phyloP scores from a whole-genome alignment of 208 protist species.

The Crithidia sp. region DNA sequence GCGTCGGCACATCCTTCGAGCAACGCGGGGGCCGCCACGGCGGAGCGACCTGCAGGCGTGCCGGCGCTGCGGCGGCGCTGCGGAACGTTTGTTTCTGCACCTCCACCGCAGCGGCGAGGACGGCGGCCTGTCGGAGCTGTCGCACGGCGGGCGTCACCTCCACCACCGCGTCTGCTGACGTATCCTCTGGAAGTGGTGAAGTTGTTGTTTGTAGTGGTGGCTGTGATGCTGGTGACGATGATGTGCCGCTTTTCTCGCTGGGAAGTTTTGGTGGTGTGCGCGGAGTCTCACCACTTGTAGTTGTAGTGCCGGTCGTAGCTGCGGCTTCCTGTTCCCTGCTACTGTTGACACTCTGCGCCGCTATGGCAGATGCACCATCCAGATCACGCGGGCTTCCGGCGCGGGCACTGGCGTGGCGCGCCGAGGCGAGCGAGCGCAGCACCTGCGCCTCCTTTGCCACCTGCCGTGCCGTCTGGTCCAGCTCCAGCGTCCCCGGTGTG shows the following conservation, averaged over 20 bases:
- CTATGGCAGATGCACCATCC: too few relatives aligned
- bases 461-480: slow-evolving; percentile 31
- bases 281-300: too few relatives aligned
- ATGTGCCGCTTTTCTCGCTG: neutral
- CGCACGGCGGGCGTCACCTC: slow-evolving; percentile 18
- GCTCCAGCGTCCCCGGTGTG: slow-evolving; percentile 13
- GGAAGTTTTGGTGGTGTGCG: too few relatives aligned
- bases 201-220: neutral
- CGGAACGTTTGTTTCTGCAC: slow-evolving; percentile 32
- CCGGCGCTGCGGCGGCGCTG: slow-evolving; percentile 16
- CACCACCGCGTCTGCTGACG: neutral
- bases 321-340: neutral
- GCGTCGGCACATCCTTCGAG: slow-evolving; percentile 39
- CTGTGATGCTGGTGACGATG: neutral
- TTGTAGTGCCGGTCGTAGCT: too few relatives aligned
- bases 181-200: neutral
- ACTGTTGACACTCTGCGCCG: neutral
- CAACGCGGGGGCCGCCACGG: slow-evolving; percentile 37
- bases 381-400: neutral
- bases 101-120: slow-evolving; percentile 56
- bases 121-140: slow-evolving; percentile 41
- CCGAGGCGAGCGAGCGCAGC: slow-evolving; percentile 10
- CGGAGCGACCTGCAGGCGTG: slow-evolving; percentile 34
- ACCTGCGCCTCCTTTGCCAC: slow-evolving; percentile 22
- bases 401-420: neutral